Evolutionary conservation across 768 basidiomycete genomes (phyloP).

Genomic region (Bullera alba): DNA sequence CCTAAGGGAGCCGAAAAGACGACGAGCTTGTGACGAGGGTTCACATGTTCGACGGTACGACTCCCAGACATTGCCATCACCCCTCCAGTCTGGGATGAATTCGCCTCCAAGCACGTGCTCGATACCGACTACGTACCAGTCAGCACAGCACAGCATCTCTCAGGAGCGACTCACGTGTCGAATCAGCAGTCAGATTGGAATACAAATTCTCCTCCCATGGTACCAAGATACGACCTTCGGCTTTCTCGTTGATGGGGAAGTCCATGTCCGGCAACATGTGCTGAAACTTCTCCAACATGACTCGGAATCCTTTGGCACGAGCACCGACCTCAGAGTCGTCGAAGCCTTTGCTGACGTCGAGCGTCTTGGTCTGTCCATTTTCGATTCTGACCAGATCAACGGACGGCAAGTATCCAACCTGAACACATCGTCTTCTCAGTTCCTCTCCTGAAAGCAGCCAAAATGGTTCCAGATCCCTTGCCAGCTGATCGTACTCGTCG

Average conservation of each 20-base stretch:
- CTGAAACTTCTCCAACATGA: constrained; percentile 67
- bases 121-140: constrained; percentile 50
- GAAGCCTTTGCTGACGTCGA: constrained; percentile 58
- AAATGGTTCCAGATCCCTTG: constrained; percentile 75
- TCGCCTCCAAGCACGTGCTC: constrained; percentile 56
- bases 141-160: not conserved
- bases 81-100: constrained; percentile 78
- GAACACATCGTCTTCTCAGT: constrained; percentile 54
- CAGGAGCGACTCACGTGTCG: constrained; percentile 36
- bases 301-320: constrained; percentile 67
- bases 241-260: constrained; percentile 84
- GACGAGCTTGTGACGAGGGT: constrained; percentile 69
- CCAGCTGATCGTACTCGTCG: constrained; percentile 77
- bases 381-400: constrained; percentile 79
- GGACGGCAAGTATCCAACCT: constrained; percentile 72
- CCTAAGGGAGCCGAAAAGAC: constrained; percentile 71
- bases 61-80: constrained; percentile 81
- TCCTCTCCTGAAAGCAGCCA: constrained; percentile 68
- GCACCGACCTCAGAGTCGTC: constrained; percentile 66
- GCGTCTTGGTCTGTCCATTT: constrained; percentile 56
- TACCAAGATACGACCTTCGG: constrained; percentile 86
- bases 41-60: constrained; percentile 86
- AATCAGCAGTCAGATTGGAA: constrained; percentile 60
- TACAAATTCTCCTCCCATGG: constrained; percentile 79
- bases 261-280: constrained; percentile 82